Percentiles rank a stretch among this genome's conserved stretches.
Evolutionary conservation across 306 rosid species (phyloP).

Genomic region (Trifolium fragiferum): DNA sequence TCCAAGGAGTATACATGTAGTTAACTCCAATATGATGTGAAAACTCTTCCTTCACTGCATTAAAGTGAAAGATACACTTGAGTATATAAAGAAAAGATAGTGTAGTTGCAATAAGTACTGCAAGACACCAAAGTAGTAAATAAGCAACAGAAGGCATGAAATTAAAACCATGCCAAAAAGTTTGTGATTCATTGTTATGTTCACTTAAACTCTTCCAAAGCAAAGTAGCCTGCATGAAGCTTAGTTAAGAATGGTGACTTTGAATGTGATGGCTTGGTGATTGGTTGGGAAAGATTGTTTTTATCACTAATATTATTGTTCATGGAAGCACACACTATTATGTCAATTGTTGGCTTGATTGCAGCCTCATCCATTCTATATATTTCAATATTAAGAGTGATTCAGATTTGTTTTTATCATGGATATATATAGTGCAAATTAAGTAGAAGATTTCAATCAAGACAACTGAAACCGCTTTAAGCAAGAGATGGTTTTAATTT

Average conservation of each 20-base stretch:
- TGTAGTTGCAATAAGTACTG: conserved; percentile 36
- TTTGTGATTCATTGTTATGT: conserved; percentile 41
- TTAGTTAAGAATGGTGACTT: conserved; percentile 39
- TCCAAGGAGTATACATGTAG: conserved; percentile 62
- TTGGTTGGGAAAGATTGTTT: conserved; percentile 5
- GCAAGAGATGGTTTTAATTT: not conserved
- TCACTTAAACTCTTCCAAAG: conserved; percentile 55
- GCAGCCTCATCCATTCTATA: conserved; percentile 29
- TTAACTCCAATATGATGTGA: conserved; percentile 53
- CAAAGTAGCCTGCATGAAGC: conserved; percentile 56
- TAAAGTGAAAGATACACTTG: conserved; percentile 52
- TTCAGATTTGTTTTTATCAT: conserved; percentile 3
- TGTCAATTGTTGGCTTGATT: conserved; percentile 37
- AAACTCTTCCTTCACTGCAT: conserved; percentile 52
- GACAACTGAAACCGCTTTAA: not conserved
- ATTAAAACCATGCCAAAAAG: conserved; percentile 41
- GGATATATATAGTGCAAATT: conserved; percentile 9
- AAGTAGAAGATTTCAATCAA: not conserved
- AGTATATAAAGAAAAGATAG: conserved; percentile 52
- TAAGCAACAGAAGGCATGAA: conserved; percentile 43
- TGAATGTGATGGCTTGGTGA: conserved; percentile 29
- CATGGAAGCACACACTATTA: conserved; percentile 27
- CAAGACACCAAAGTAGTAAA: conserved; percentile 53
- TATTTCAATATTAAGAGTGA: not conserved
- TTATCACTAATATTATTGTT: conserved; percentile 13